A percentile compares a stretch with the other conserved stretches of the same genome.
Conservation (phyloP, 495 filamentous ascomycete genomes). For the Antarctomyces pellizariae region DNA sequence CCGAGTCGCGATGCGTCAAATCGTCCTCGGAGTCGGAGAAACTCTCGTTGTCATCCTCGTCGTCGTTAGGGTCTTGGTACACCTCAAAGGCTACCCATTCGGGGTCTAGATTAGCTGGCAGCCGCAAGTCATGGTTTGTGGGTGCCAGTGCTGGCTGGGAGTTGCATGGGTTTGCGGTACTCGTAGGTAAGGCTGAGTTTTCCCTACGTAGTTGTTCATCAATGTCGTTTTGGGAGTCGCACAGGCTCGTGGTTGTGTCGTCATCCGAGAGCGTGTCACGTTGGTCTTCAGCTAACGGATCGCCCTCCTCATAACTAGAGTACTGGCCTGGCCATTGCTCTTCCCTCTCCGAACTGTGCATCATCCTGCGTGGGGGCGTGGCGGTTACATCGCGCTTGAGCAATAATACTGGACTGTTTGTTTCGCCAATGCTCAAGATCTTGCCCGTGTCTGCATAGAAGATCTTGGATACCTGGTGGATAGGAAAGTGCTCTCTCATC, state of each 20-base stretch:
- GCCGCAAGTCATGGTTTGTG: conserved; percentile 30
- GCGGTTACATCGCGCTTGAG: conserved; percentile 70
- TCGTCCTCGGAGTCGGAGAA: conserved; percentile 10
- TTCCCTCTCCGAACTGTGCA: conserved; percentile 6
- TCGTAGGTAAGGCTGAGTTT: conserved; percentile 8
- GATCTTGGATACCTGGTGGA: conserved; percentile 83
- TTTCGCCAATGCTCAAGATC: conserved; percentile 68
- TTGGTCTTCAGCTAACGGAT: conserved; percentile 1
- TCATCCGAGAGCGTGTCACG: conserved; percentile 8
- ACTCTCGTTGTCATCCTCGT: conserved; percentile 18
- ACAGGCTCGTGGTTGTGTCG: no score
- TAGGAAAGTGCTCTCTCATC: conserved; percentile 61
- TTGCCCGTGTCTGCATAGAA: conserved; percentile 94
- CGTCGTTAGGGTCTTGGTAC: conserved; percentile 36
- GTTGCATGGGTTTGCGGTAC: conserved; percentile 4
- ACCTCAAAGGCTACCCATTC: conserved; percentile 96
- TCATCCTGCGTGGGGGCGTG: conserved; percentile 25
- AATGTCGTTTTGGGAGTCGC: conserved; percentile 38
- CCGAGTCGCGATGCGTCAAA: conserved; percentile 10
- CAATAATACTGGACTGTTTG: conserved; percentile 67
- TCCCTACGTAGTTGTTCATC: conserved; percentile 41
- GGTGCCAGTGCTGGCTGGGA: conserved; percentile 1
- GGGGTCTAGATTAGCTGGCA: conserved; percentile 65
- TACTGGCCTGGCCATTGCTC: conserved; percentile 7
- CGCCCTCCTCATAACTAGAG: conserved; percentile 10